Conservation (phyloP, 2,329 filamentous ascomycete genomes). For the Nothopassalora personata region DNA sequence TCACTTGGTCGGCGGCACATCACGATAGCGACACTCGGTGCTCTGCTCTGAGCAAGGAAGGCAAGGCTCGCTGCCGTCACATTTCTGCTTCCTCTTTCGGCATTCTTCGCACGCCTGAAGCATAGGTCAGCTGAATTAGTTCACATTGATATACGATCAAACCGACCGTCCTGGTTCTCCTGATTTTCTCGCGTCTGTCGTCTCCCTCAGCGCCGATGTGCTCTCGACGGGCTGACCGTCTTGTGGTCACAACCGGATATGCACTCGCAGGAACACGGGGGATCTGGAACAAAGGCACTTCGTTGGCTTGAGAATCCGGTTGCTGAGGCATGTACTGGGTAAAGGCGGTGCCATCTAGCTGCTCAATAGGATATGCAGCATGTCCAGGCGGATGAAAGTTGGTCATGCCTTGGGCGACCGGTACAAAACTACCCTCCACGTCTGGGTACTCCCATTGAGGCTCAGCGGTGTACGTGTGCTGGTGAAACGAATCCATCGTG, state of each 20-base stretch:
- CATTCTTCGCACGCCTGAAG: slow-evolving; percentile 61
- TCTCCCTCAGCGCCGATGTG: slow-evolving; percentile 4
- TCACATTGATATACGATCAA: background rate
- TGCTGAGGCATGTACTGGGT: background rate
- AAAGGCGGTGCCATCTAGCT: background rate
- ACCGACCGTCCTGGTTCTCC: slow-evolving; percentile 15
- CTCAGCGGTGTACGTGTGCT: background rate
- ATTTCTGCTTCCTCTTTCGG: slow-evolving; percentile 93
- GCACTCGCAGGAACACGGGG: slow-evolving; percentile 1
- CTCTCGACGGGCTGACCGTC: slow-evolving; percentile 1
- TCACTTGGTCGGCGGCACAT: slow-evolving; percentile 20
- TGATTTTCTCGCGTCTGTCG: slow-evolving; percentile 12
- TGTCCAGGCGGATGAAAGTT: background rate
- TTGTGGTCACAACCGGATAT: background rate
- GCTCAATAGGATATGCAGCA: background rate
- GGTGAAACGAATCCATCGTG: slow-evolving; percentile 2
- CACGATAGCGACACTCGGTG: slow-evolving; percentile 19
- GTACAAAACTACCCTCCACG: background rate
- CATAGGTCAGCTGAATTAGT: background rate
- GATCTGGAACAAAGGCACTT: background rate
- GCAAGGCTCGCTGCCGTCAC: slow-evolving; percentile 65
- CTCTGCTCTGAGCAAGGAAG: slow-evolving; percentile 17
- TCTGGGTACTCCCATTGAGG: background rate
- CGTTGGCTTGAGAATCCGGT: background rate
- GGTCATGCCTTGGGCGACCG: background rate